Conservation (phyloP, 2,329 filamentous ascomycete species). For the Ophiocordyceps camponoti-rufipedis region DNA sequence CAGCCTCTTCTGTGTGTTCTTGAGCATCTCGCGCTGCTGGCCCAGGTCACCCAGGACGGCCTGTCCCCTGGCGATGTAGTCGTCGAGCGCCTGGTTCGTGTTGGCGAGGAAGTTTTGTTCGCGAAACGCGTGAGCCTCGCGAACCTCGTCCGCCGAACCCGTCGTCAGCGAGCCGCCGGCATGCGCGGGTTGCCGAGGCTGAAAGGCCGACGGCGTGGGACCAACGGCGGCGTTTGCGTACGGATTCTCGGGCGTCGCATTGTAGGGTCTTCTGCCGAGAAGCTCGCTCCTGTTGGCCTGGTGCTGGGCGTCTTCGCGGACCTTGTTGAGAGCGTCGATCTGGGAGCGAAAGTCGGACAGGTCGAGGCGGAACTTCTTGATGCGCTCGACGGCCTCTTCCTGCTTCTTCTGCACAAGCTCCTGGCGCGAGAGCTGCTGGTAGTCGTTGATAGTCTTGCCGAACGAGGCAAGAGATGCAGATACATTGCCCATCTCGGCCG, state of each 20-base stretch:
- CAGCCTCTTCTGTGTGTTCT: constrained; percentile 77
- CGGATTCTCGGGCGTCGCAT: constrained; percentile 76
- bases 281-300: constrained; percentile 57
- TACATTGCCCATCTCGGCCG: constrained; percentile 42
- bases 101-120: constrained; percentile 77
- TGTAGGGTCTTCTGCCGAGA: constrained; percentile 66
- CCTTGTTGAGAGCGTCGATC: constrained; percentile 59
- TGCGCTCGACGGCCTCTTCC: constrained; percentile 70
- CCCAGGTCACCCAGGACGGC: constrained; percentile 79
- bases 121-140: constrained; percentile 69
- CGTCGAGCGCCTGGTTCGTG: constrained; percentile 74
- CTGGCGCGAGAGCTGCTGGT: constrained; percentile 66
- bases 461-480: constrained; percentile 66
- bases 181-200: constrained; percentile 23
- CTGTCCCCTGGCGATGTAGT: constrained; percentile 81
- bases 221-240: constrained; percentile 42
- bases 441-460: constrained; percentile 81
- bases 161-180: constrained; percentile 12
- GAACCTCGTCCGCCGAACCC: constrained; percentile 41
- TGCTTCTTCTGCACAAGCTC: constrained; percentile 85
- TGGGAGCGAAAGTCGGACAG: constrained; percentile 62
- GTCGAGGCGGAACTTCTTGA: constrained; percentile 72
- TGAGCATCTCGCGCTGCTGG: constrained; percentile 83
- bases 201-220: constrained; percentile 16
- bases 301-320: constrained; percentile 56